Evolutionary conservation across 2,329 filamentous ascomycete genomes (phyloP), one percentile per base, ranked within the genome.

Genomic region (Fusarium caatingaense): DNA sequence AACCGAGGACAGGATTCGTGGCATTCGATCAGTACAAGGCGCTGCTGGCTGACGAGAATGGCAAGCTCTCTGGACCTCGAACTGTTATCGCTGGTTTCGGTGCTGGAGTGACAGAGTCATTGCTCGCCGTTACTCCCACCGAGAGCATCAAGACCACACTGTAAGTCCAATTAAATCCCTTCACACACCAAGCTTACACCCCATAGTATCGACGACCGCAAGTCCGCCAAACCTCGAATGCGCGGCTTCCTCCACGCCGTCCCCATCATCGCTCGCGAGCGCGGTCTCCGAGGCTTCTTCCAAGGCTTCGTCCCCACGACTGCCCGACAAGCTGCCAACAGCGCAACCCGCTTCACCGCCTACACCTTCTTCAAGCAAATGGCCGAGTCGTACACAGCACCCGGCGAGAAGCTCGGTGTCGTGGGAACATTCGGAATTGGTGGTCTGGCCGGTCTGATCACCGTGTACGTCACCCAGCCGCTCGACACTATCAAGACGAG

Each of bases 91-190:
- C 94, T 42, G 96, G 96, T 5, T 97, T 99, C 77, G 93, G 95
- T 63, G 96, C 96, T 11, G 96, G 96, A 60, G 92, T 97, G 54
- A 98, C 95, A 5, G 96, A 99, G 83, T 97, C 93, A 6, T 83
- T 98, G 54, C 83, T 99, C 5, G 96, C 96, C 13, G 96, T 99
- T 34, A 99, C 96, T 34, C 96, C 96, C 0, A 98, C 97, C 63
- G 96, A 99, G 83, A 97, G 93, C 76, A 98, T 99, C 82, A 99
- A 99, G 86, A 99, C 96, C 53, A 97, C 97, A 73, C 84, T 99
- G 87, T 92, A 78, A 56, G 69, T 37, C n/a, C 1, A 20, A 9
- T 12, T n/a, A 6, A 21, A 9, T 8, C 10, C 9, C 15, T 10
- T 5, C 13, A 11, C 4, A 20, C 2, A 21, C 21, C 32, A 32